Base-by-base conservation (phyloP, 2,329 filamentous ascomycete species). In the Drechslerella coelobrocha region DNA sequence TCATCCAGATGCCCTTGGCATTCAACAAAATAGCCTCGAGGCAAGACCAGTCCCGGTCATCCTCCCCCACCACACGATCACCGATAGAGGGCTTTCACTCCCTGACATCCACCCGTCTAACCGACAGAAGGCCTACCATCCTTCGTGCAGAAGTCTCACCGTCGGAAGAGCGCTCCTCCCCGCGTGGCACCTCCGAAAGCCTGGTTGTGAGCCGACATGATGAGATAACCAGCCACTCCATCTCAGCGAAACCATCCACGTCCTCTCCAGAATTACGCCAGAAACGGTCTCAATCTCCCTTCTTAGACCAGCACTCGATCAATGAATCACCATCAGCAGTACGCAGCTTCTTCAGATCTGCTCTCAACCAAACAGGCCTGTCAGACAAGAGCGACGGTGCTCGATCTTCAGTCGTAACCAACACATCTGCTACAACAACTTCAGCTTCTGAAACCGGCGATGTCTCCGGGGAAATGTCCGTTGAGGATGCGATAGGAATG, bases 401-500 rank as follows among this genome's bases (percentile, higher is more conserved):
- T 21, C 41, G 68, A 31, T 66, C 68, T 24, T 72, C 68, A 24
- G 61, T 72, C 41, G 68, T 53, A 17, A 72, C 68, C 10, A 66
- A 60, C 43, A 50, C 63, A 47, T 72, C 68, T 2, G 59, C 60
- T n/a, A 63, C 61, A 29, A 72, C 68, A 10, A 66, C 60, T 7
- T 72, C 68, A 12, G 56, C 68, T 6, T 72, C 68, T 23, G 68
- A 72, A 43, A 48, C 50, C 6, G 68, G 68, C 17, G 68, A 72
- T 48, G 39, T 66, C 27, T 72, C 68, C 2, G 66, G 66, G 31
- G 66, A 71, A 43, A 76, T 76, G 75, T 75, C 75, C 37, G 75
- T 75, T 34, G 75, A 76, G 26, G 75, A 76, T 69, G 74, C 74
- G 47, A 76, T 76, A 59, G 75, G 74, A 31, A 76, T 76, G 75